phyloP scores from a whole-genome alignment of 2,329 filamentous ascomycete genomes.

The Elsinoe necatrix region DNA sequence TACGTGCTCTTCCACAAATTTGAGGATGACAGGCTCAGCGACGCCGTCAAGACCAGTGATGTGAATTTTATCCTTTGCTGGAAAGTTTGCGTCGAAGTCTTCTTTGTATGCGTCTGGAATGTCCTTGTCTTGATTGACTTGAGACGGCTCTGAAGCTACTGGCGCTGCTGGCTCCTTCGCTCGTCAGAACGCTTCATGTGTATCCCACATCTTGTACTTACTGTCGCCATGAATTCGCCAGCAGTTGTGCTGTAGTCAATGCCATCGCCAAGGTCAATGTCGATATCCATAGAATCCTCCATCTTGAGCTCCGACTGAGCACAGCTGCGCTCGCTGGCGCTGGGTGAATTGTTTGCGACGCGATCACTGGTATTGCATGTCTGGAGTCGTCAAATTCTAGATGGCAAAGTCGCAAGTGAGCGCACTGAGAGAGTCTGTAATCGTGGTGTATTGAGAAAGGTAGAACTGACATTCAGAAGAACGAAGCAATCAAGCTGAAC shows the following conservation, averaged over 20 bases:
- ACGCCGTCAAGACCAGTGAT: conserved; percentile 74
- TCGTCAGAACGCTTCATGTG: no score
- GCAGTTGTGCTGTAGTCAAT: conserved; percentile 27
- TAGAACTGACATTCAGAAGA: background rate
- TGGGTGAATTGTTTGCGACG: background rate
- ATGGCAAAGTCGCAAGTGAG: no score
- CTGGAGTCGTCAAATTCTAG: no score
- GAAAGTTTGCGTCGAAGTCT: conserved; percentile 25
- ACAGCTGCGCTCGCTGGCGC: background rate
- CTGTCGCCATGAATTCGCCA: conserved; percentile 23
- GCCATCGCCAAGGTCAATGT: conserved; percentile 24
- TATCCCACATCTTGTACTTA: conserved; percentile 14
- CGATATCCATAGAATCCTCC: conserved; percentile 29
- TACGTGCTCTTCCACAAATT: conserved; percentile 59
- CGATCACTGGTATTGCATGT: no score
- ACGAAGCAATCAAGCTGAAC: background rate
- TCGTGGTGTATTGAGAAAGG: background rate
- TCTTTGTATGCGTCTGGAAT: conserved; percentile 24
- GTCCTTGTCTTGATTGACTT: conserved; percentile 21
- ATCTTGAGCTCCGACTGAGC: conserved; percentile 17
- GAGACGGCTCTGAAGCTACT: conserved; percentile 14
- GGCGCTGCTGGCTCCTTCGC: conserved; percentile 19
- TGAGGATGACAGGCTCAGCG: conserved; percentile 69
- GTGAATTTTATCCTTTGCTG: conserved; percentile 61
- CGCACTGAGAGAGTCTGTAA: background rate